Conservation (phyloP, 164 flowering plant genomes). For the Platanus orientalis region DNA sequence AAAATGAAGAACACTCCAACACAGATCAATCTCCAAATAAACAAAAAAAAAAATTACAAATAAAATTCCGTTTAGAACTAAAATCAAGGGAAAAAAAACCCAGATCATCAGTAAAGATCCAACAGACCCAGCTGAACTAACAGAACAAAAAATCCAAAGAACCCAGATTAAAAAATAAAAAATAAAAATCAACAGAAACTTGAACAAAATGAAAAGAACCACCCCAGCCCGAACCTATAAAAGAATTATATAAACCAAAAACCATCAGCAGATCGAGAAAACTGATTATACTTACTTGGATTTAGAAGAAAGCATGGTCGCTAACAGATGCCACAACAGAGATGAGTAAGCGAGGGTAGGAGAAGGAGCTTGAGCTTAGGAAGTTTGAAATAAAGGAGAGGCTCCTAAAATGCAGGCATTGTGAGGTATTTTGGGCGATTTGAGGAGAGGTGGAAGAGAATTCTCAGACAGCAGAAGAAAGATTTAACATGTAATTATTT, state of each 20-base stretch:
- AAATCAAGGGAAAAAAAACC: background rate
- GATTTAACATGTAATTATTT: background rate
- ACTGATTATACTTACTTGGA: slow-evolving; percentile 39
- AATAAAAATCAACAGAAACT: background rate
- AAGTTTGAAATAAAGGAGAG: background rate
- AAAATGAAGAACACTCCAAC: slow-evolving; percentile 1
- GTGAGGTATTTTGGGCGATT: slow-evolving; percentile 5
- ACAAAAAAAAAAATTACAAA: background rate
- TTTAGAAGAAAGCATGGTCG: slow-evolving; percentile 46
- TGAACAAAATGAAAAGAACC: background rate
- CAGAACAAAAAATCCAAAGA: background rate
- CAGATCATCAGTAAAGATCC: slow-evolving; percentile 11
- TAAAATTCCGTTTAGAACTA: background rate
- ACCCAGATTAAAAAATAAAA: background rate
- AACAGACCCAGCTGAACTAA: background rate
- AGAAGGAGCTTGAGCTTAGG: background rate
- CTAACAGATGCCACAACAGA: background rate
- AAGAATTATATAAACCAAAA: background rate
- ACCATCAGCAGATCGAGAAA: slow-evolving; percentile 32
- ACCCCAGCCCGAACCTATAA: background rate
- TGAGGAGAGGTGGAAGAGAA: background rate
- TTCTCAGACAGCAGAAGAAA: slow-evolving; percentile 2
- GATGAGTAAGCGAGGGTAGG: background rate
- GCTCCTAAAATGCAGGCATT: slow-evolving; percentile 33
- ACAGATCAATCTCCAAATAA: slow-evolving; percentile 1